These are phyloP conservation scores for Colletotrichum echinochloae DNA, from an alignment of 2,329 filamentous ascomycete species.

Conservation along the genomic window DNA sequence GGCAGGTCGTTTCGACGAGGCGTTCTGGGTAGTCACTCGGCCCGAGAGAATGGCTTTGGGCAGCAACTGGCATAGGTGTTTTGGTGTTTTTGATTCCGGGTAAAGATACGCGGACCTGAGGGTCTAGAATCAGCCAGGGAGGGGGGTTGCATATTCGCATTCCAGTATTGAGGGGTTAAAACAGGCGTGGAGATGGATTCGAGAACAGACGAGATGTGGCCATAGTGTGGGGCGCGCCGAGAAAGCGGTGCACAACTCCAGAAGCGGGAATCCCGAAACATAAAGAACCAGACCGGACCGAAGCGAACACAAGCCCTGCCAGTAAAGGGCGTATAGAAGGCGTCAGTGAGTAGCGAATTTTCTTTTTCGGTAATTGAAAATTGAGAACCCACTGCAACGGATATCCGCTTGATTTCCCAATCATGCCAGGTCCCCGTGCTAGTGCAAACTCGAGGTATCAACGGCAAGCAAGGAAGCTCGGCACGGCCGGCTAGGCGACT, in stretches of 20 bases:
- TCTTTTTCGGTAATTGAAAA: background rate
- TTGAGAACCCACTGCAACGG: background rate
- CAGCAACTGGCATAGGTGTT: slow-evolving; percentile 15
- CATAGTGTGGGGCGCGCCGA: background rate
- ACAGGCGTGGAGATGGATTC: slow-evolving; percentile 21
- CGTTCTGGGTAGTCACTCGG: slow-evolving; percentile 20
- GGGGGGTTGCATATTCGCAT: slow-evolving; percentile 15
- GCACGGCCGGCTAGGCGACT: background rate
- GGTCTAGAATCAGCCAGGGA: slow-evolving; percentile 28
- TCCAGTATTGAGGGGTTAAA: slow-evolving; percentile 30
- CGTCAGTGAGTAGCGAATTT: background rate
- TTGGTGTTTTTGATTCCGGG: slow-evolving; percentile 29
- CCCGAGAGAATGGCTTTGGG: slow-evolving; percentile 10
- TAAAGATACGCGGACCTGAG: slow-evolving; percentile 12
- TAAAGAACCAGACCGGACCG: slow-evolving; percentile 21
- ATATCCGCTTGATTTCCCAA: background rate
- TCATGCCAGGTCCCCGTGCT: background rate
- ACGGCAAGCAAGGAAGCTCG: background rate
- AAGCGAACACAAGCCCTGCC: slow-evolving; percentile 19
- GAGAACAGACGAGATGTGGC: slow-evolving; percentile 6
- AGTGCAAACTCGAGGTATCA: background rate
- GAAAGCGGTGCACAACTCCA: slow-evolving; percentile 1
- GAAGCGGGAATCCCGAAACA: slow-evolving; percentile 1
- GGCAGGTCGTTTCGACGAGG: slow-evolving; percentile 24
- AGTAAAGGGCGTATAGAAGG: slow-evolving; percentile 11